These are phyloP conservation scores for Batkoa obscura DNA, from an alignment of 371 early-diverging fungal genomes.

Conservation along the genomic window DNA sequence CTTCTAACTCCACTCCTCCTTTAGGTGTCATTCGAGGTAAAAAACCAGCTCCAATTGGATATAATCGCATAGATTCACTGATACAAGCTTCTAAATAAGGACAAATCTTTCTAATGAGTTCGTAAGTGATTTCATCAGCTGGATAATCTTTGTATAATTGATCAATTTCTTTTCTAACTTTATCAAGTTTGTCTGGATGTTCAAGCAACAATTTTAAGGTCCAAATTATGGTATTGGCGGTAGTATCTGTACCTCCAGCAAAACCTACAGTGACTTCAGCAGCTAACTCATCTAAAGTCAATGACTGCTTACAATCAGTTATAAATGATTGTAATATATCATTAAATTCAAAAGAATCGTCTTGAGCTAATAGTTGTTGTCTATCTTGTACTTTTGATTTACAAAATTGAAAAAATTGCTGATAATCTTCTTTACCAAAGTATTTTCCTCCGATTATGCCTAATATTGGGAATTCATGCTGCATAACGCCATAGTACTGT, in stretches of 20 bases:
- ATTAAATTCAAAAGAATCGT: constrained; percentile 10
- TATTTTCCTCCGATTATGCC: not conserved
- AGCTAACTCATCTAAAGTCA: constrained; percentile 8
- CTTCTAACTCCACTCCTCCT: constrained; percentile 6
- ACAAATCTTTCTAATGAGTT: constrained; percentile 10
- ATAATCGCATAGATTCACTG: constrained; percentile 12
- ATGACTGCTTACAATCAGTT: constrained; percentile 7
- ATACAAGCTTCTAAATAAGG: constrained; percentile 15
- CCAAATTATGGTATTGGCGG: constrained; percentile 9
- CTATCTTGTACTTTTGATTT: not conserved
- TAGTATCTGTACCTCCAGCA: constrained; percentile 13
- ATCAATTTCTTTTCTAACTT: constrained; percentile 8
- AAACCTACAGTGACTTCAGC: constrained; percentile 8
- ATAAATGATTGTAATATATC: no score
- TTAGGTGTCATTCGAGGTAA: constrained; percentile 6
- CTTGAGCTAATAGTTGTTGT: not conserved
- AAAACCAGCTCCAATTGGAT: constrained; percentile 10
- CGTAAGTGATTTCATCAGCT: constrained; percentile 3
- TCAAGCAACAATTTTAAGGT: constrained; percentile 9
- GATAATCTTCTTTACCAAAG: not conserved
- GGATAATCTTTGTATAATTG: not conserved
- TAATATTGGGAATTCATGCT: constrained; percentile 6
- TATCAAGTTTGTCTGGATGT: constrained; percentile 6
- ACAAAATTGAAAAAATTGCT: not conserved
- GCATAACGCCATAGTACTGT: not conserved